Percentiles rank a stretch among this genome's conserved stretches.
phyloP scores from a whole-genome alignment of 2,329 filamentous ascomycete species.

The Aureobasidium sp. region DNA sequence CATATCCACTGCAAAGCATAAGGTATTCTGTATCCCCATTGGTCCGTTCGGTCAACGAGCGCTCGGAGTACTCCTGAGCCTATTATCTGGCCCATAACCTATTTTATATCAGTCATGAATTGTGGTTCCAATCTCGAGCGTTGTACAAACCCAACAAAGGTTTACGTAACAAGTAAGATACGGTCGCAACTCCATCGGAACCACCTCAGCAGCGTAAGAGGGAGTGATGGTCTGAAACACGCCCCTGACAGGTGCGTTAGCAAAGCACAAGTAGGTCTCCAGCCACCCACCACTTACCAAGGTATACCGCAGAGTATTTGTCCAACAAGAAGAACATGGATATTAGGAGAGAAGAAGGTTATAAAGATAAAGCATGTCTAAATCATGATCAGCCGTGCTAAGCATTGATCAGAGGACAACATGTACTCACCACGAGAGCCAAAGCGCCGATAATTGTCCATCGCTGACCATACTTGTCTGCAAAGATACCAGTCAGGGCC shows the following conservation, averaged over 20 bases:
- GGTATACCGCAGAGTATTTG: slow-evolving; percentile 34
- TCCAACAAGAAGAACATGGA: slow-evolving; percentile 26
- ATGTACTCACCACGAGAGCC: slow-evolving; percentile 32
- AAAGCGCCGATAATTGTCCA: slow-evolving; percentile 54
- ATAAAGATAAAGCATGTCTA: slow-evolving; percentile 15
- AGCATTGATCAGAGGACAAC: neutral
- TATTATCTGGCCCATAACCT: slow-evolving; percentile 48
- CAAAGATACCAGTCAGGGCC: slow-evolving; percentile 56
- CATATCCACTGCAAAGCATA: slow-evolving; percentile 38
- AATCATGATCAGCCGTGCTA: neutral
- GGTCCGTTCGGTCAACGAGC: slow-evolving; percentile 17
- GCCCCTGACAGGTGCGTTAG: slow-evolving; percentile 13
- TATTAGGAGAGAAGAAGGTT: slow-evolving; percentile 15
- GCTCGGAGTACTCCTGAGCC: slow-evolving; percentile 30
- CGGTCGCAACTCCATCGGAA: slow-evolving; percentile 48
- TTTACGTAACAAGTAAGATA: slow-evolving; percentile 54
- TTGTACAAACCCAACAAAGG: slow-evolving; percentile 40
- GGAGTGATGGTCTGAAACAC: slow-evolving; percentile 30
- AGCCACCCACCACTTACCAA: slow-evolving; percentile 9
- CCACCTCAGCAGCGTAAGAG: slow-evolving; percentile 61
- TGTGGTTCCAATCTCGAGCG: neutral
- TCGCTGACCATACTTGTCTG: slow-evolving; percentile 39
- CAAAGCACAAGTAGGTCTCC: neutral
- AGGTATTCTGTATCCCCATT: slow-evolving; percentile 33
- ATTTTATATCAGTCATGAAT: neutral